Base-by-base conservation (phyloP, 257 asterid species). In the Primulina huaijiensis region DNA sequence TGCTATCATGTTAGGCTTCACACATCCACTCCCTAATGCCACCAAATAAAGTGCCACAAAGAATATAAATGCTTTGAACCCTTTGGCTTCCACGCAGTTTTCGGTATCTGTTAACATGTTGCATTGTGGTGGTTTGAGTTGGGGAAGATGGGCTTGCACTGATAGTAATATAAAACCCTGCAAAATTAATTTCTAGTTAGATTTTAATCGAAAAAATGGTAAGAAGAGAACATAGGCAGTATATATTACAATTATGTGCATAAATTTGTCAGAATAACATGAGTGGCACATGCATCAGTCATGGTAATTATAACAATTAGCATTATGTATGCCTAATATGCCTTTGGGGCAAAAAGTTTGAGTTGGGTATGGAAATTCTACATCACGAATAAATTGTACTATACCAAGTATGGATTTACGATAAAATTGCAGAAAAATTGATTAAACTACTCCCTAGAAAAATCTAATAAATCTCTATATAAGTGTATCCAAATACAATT, bases 11-110 rank as follows among this genome's bases (percentile, higher is more conserved):
- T 93, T 93, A 4, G 99, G 99, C 67, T 93, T 93, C 16, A 89
- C 95, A 75, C 99, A 90, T 0, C 97, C 99, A 77, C 99, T 93
- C 71, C 99, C 99, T 33, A 93, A 46, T 12, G 99, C 99, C 70
- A 90, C 97, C 82, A 90, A 70, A 67, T 90, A 93, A 0, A 93
- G 88, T 6, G 99, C 97, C 76, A 83, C 72, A 72, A 83, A 90
- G 12, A 93, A 93, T 68, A 90, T 85, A 1, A 87, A 50, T 30
- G 92, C 82, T 60, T 87, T 75, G 38, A 87, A 72, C 3, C 99
- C 97, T 46, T 75, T 77, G 30, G 97, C 99, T 66, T 93, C 94
- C 46, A 10, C 85, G 71, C 97, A 87, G 0, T 57, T 25, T 1
- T 66, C 77, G 6, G 83, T 76, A 43, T 71, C 82, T 19, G 33